These are phyloP conservation scores for Dovyalis caffra DNA, from an alignment of 345 rosid genomes.

Conservation along the genomic window DNA sequence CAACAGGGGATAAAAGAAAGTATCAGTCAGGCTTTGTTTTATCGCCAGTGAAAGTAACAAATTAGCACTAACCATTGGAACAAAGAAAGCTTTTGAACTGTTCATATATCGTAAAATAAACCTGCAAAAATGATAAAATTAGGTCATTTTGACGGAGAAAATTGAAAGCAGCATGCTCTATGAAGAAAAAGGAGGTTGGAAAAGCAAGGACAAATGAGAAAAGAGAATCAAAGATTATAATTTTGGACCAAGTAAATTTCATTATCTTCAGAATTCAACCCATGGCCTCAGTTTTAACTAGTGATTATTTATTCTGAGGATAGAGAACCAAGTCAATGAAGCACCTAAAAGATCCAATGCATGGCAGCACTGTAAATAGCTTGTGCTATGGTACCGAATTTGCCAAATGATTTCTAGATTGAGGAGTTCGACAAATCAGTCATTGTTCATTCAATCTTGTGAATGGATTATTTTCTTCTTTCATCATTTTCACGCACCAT, in stretches of 20 bases:
- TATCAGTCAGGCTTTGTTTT: not conserved
- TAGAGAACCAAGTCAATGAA: not conserved
- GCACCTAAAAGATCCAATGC: not conserved
- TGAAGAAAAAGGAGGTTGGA: not conserved
- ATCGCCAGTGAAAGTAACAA: not conserved
- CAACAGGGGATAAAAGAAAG: not conserved
- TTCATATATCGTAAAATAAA: constrained; percentile 80
- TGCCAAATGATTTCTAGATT: not conserved
- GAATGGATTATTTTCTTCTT: not conserved
- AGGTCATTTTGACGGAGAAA: constrained; percentile 5
- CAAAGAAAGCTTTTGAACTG: constrained; percentile 67
- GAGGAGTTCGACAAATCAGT: not conserved
- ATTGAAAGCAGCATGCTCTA: not conserved
- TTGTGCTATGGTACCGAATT: not conserved
- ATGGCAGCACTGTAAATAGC: not conserved
- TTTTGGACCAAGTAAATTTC: not conserved
- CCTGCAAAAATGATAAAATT: constrained; percentile 38
- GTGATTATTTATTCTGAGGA: not conserved
- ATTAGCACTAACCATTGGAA: constrained; percentile 48
- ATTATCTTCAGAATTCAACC: not conserved
- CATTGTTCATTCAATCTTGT: not conserved
- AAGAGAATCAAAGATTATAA: not conserved
- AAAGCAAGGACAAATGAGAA: not conserved
- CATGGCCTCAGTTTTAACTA: not conserved
- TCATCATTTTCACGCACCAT: not conserved